Base-by-base conservation (phyloP, 306 rosid genomes). In the Mimosa pudica region DNA sequence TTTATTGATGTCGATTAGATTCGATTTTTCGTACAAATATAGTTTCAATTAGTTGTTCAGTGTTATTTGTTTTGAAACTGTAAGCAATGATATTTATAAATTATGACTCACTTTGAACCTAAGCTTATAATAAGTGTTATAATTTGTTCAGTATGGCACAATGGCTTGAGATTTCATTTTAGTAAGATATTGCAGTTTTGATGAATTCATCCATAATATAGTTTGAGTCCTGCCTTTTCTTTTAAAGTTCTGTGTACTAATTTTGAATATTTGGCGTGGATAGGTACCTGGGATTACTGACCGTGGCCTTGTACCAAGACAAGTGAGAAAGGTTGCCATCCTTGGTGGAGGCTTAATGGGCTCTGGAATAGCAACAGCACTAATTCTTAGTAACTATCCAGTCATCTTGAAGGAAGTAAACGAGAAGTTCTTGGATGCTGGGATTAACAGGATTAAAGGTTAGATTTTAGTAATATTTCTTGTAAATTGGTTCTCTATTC, bases 321-420 rank as follows among this genome's bases (percentile, higher is more conserved):
- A 33, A 5, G 90, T 91, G 62, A 91, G 83, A 45, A 95, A 91
- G 82, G 93, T 96, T 83, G 99, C 97, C 74, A 84, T 93, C 82
- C 78, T 96, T 81, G 99, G 99, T 71, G 99, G 99, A 61, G 99
- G 99, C 69, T 80, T 96, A 66, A 96, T 93, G 99, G 99, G 99
- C 78, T 96, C 99, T 79, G 99, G 98, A 82, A 96, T 96, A 80
- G 94, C 96, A 32, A 96, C 99, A 14, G 90, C 94, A 42, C 85
- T 96, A 86, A 63, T 96, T 81, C 91, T 89, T 74, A 88, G 98
- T 72, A 82, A 82, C 82, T 93, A 89, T 73, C 88, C 90, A 46
- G 98, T 96, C 80, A 86, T 93, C 80, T 85, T 96, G 83, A 93
- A 96, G 85, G 99, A 96, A 89, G 96, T 96, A 69, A 93, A 90